These are phyloP conservation scores for Capronia coronata DNA, from an alignment of 2,329 filamentous ascomycete species.

Conservation along the genomic window DNA sequence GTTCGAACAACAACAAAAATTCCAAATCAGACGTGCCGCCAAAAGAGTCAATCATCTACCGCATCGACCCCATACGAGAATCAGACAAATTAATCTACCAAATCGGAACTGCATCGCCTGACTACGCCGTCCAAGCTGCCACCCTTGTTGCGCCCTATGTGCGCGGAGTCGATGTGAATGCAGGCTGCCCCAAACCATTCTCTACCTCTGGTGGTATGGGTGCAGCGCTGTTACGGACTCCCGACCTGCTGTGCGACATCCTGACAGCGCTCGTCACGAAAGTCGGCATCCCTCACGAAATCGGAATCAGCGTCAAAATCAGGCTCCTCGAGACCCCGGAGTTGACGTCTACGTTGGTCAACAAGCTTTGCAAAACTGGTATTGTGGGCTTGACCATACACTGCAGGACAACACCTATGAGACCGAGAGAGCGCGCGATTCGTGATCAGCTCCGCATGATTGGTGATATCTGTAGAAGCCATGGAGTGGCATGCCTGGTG, in stretches of 20 bases:
- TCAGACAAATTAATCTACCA: slow-evolving; percentile 76
- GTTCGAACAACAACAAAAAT: slow-evolving; percentile 67
- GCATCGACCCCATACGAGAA: slow-evolving; percentile 72
- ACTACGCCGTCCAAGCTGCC: slow-evolving; percentile 75
- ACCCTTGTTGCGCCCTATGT: slow-evolving; percentile 80
- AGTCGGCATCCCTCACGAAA: slow-evolving; percentile 69
- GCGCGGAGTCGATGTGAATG: slow-evolving; percentile 91
- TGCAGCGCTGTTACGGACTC: slow-evolving; percentile 76
- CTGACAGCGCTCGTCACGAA: slow-evolving; percentile 73
- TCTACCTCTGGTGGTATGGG: slow-evolving; percentile 93
- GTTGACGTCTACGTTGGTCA: slow-evolving; percentile 70
- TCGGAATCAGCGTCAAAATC: slow-evolving; percentile 97
- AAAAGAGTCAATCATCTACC: slow-evolving; percentile 69
- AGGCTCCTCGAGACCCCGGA: slow-evolving; percentile 71
- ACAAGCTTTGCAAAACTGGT: slow-evolving; percentile 72
- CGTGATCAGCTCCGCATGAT: slow-evolving; percentile 82
- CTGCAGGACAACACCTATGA: slow-evolving; percentile 94
- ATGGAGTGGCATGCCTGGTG: slow-evolving; percentile 87
- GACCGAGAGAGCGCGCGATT: slow-evolving; percentile 80
- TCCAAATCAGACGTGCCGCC: slow-evolving; percentile 34
- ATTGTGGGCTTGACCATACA: slow-evolving; percentile 85
- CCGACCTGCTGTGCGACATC: slow-evolving; percentile 76
- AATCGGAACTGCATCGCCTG: slow-evolving; percentile 78
- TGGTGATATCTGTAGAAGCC: slow-evolving; percentile 68
- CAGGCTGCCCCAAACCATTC: slow-evolving; percentile 97